A percentile compares a stretch with the other conserved stretches of the same genome.
Evolutionary conservation across 2,329 filamentous ascomycete genomes (phyloP).

Genomic region (Orbilia javanica): DNA sequence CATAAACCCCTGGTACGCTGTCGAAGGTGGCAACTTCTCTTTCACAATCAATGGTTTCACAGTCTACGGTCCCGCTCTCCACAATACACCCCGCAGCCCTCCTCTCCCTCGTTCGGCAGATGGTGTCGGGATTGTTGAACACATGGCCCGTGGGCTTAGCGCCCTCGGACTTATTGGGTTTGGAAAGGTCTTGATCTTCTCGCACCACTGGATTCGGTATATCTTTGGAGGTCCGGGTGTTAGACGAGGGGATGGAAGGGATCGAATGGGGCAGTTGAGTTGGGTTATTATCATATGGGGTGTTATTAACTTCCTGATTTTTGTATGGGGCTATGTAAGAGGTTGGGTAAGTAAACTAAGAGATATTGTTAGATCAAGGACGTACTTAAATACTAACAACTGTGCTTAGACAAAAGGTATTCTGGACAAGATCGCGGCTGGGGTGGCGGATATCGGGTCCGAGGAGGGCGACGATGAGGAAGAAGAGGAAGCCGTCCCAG

Average conservation of each 20-base stretch:
- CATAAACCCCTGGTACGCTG: constrained; percentile 74
- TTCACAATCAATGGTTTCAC: constrained; percentile 45
- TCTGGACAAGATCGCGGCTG: constrained; percentile 50
- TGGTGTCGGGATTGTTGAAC: constrained; percentile 78
- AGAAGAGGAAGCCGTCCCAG: background rate
- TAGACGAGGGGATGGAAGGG: constrained; percentile 75
- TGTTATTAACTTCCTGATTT: constrained; percentile 80
- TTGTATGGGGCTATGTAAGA: constrained; percentile 83
- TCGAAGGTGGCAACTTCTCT: constrained; percentile 54
- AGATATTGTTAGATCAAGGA: background rate
- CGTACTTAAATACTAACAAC: constrained; percentile 3
- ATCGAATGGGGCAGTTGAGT: constrained; percentile 81
- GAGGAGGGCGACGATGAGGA: constrained; percentile 43
- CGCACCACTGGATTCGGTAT: constrained; percentile 79
- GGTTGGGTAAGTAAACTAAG: constrained; percentile 72
- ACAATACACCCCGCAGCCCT: constrained; percentile 4
- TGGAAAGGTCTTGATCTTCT: constrained; percentile 80
- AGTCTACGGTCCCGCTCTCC: constrained; percentile 34
- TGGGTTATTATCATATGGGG: constrained; percentile 84
- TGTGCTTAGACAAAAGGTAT: constrained; percentile 44
- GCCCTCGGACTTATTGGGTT: constrained; percentile 89
- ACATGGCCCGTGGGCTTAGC: constrained; percentile 91
- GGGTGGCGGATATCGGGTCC: constrained; percentile 52
- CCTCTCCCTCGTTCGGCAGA: constrained; percentile 59
- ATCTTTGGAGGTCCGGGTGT: constrained; percentile 76